phyloP scores from a whole-genome alignment of 768 basidiomycete genomes.

The Calocybe cyanea region DNA sequence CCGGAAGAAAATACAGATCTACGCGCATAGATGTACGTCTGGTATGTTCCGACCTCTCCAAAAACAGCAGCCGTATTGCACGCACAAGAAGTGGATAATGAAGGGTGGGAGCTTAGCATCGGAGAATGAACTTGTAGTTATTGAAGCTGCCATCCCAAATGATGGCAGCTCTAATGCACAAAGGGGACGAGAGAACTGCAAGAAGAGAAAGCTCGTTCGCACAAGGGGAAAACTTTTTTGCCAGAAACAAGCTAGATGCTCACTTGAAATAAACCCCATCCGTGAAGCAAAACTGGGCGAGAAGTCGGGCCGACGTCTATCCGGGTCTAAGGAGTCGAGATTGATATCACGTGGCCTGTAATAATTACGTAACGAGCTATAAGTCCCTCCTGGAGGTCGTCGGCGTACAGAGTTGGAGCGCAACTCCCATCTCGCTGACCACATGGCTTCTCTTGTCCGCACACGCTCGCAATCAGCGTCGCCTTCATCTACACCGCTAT shows the following conservation, averaged over 20 bases:
- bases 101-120: background rate
- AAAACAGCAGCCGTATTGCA: constrained; percentile 1
- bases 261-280: background rate
- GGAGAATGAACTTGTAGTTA: background rate
- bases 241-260: background rate
- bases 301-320: constrained; percentile 1
- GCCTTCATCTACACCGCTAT: constrained; percentile 31
- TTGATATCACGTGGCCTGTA: too few relatives aligned
- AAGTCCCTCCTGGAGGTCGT: constrained; percentile 5
- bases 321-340: background rate
- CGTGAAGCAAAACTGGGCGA: background rate
- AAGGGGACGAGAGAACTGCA: background rate
- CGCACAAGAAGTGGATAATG: background rate
- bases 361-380: constrained; percentile 7
- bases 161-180: background rate
- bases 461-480: constrained; percentile 54
- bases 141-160: constrained; percentile 3
- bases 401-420: background rate
- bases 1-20: background rate
- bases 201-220: too few relatives aligned
- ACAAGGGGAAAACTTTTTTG: background rate
- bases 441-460: constrained; percentile 36
- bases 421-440: background rate
- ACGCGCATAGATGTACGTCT: background rate
- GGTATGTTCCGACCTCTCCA: constrained; percentile 1